Base-by-base conservation (phyloP, 305 asterid genomes). In the Rubia occidens region DNA sequence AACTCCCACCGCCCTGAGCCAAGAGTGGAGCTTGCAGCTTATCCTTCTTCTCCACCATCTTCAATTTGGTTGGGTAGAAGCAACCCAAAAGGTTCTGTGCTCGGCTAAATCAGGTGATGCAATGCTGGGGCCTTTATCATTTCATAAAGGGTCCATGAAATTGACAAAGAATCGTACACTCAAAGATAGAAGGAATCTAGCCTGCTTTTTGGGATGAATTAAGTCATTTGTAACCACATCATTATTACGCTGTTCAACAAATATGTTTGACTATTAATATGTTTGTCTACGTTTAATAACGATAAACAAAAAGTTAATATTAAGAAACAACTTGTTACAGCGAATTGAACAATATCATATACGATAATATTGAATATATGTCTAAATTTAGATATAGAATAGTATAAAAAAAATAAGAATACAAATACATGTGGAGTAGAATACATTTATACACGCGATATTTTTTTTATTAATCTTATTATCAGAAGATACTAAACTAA, bases 21-120 rank as follows among this genome's bases (percentile, higher is more conserved):
- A 77, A 71, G 32, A 80, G 63, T 45, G 82, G 35, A 70, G 75
- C 67, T 70, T 69, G 70, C 2, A 77, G 18, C 39, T 59, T 64
- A 60, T 72, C 81, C 67, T 74, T 42, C 58, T 63, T 17, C 45
- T 61, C 67, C 32, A 11, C 44, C 67, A 35, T 32, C 45, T 32
- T 61, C 66, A 1, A 9, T 60, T 2, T 3, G 5, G 5, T 15
- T 51, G 11, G 51, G 51, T 45, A 44, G 11, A 42, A 42, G 11
- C 13, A 4, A 49, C 1, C 20, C 10, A 49, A 49, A 49, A 49
- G 54, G 8, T 9, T 17, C 9, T 2, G 20, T 5, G 20, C 20
- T 51, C 15, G 17, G 14, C n/a, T 51, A 51, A 4, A 15, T 47
- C 53, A 47, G 53, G 53, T 47, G 32, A 29, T 29, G 32, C 32